phyloP scores from a whole-genome alignment of 2,329 filamentous ascomycete genomes.

The Sordariomycetes sp. region DNA sequence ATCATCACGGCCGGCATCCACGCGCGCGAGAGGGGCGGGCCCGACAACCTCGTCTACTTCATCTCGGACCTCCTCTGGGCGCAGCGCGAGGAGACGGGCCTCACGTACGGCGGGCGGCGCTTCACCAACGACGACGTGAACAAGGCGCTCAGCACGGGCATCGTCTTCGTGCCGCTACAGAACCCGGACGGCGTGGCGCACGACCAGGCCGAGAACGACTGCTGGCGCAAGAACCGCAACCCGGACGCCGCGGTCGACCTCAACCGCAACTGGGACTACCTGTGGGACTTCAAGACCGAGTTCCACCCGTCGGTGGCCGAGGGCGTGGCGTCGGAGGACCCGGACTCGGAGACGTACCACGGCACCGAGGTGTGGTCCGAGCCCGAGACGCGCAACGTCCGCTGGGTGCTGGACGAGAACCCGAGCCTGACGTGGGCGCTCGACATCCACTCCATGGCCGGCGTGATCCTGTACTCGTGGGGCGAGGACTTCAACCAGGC shows the following conservation, averaged over 20 bases:
- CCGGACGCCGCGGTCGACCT: slow-evolving; percentile 33
- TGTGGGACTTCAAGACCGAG: slow-evolving; percentile 39
- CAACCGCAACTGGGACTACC: slow-evolving; percentile 47
- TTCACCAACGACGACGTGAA: slow-evolving; percentile 42
- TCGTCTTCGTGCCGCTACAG: slow-evolving; percentile 40
- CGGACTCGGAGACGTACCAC: slow-evolving; percentile 35
- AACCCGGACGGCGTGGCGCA: slow-evolving; percentile 44
- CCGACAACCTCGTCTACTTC: slow-evolving; percentile 47
- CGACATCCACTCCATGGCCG: slow-evolving; percentile 45
- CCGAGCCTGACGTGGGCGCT: slow-evolving; percentile 43
- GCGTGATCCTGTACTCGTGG: slow-evolving; percentile 44
- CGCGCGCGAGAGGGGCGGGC: slow-evolving; percentile 45
- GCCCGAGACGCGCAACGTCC: slow-evolving; percentile 43
- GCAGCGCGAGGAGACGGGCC: slow-evolving; percentile 32
- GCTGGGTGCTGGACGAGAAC: slow-evolving; percentile 38
- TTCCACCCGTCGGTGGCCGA: slow-evolving; percentile 26
- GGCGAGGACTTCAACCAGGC: slow-evolving; percentile 43
- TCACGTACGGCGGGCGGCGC: slow-evolving; percentile 38
- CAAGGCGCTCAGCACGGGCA: slow-evolving; percentile 37
- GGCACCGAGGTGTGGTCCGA: slow-evolving; percentile 42
- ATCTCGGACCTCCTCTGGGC: slow-evolving; percentile 45
- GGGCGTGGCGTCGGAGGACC: slow-evolving; percentile 24
- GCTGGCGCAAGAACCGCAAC: slow-evolving; percentile 49
- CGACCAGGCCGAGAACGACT: slow-evolving; percentile 35
- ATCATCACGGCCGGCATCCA: slow-evolving; percentile 44